Evolutionary conservation across 1,139 yeast species (phyloP).

Genomic region (Fermentozyma sake): DNA sequence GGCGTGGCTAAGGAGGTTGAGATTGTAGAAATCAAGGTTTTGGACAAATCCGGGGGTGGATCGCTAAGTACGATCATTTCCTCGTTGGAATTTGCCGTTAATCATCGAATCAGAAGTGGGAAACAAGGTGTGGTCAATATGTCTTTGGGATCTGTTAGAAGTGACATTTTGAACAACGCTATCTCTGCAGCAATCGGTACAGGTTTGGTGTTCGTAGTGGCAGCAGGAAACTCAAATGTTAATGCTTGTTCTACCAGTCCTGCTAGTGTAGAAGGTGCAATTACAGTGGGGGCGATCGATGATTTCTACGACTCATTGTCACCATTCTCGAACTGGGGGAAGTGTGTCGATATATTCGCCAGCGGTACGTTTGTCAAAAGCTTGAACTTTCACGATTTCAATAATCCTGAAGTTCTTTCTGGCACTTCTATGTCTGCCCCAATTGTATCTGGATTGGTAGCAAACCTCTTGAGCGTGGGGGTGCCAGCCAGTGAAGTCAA

Average conservation of each 20-base stretch:
- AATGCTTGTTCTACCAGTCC: constrained; percentile 82
- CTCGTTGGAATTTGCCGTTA: constrained; percentile 69
- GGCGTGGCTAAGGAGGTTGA: constrained; percentile 75
- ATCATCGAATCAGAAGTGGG: constrained; percentile 44
- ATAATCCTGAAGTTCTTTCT: constrained; percentile 44
- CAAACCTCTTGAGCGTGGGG: constrained; percentile 61
- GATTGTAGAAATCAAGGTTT: constrained; percentile 67
- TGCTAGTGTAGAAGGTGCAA: constrained; percentile 65
- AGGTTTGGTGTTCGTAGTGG: constrained; percentile 78
- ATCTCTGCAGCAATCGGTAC: constrained; percentile 63
- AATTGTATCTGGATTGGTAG: constrained; percentile 68
- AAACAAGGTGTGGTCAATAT: constrained; percentile 68
- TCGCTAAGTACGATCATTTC: constrained; percentile 61
- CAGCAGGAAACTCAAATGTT: constrained; percentile 79
- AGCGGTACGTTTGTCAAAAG: constrained; percentile 68
- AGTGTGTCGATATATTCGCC: constrained; percentile 80
- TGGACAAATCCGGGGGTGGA: constrained; percentile 64
- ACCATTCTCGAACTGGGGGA: constrained; percentile 81
- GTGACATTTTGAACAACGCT: constrained; percentile 65
- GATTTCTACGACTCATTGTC: constrained; percentile 67
- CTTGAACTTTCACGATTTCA: constrained; percentile 22
- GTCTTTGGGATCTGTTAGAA: constrained; percentile 71
- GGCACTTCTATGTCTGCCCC: constrained; percentile 94
- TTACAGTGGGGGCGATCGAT: constrained; percentile 85
- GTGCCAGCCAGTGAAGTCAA: constrained; percentile 38